Conservation (phyloP, 1,284 basidiomycete genomes). For the Boletus holoroseus region DNA sequence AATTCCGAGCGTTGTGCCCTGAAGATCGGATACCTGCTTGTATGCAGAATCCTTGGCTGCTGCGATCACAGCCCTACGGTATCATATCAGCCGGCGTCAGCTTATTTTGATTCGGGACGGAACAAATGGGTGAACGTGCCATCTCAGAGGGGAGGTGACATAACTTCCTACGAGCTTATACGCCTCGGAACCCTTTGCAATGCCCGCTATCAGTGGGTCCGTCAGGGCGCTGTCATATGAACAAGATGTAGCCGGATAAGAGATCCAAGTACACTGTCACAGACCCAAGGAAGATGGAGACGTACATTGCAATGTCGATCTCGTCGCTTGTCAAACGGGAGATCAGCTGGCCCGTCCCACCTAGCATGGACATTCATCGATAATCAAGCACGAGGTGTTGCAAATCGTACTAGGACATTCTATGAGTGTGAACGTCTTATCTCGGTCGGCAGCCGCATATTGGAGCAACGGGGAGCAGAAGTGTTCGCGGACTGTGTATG, state of each 20-base stretch:
- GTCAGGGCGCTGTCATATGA: constrained; percentile 70
- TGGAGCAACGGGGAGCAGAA: constrained; percentile 88
- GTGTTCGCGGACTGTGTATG: constrained; percentile 71
- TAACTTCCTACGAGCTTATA: constrained; percentile 94
- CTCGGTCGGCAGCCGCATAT: constrained; percentile 59
- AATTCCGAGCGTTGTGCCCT: constrained; percentile 83
- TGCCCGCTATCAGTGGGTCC: constrained; percentile 89
- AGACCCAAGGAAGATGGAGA: neutral
- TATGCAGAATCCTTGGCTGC: constrained; percentile 68
- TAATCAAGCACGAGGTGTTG: neutral
- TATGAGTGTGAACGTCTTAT: constrained; percentile 74
- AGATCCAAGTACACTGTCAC: neutral
- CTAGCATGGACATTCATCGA: constrained; percentile 34
- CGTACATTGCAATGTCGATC: constrained; percentile 85
- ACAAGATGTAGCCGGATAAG: constrained; percentile 2
- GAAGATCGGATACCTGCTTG: constrained; percentile 69
- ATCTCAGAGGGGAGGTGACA: constrained; percentile 83
- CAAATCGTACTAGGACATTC: constrained; percentile 75
- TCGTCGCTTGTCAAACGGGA: constrained; percentile 75
- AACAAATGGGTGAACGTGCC: constrained; percentile 40
- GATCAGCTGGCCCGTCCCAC: constrained; percentile 90
- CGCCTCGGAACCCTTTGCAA: constrained; percentile 67
- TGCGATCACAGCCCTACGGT: constrained; percentile 82
- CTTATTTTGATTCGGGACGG: neutral
- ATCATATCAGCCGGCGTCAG: neutral